Conservation (phyloP, 192 early-diverging fungal genomes). For the Phycomyces nitens region DNA sequence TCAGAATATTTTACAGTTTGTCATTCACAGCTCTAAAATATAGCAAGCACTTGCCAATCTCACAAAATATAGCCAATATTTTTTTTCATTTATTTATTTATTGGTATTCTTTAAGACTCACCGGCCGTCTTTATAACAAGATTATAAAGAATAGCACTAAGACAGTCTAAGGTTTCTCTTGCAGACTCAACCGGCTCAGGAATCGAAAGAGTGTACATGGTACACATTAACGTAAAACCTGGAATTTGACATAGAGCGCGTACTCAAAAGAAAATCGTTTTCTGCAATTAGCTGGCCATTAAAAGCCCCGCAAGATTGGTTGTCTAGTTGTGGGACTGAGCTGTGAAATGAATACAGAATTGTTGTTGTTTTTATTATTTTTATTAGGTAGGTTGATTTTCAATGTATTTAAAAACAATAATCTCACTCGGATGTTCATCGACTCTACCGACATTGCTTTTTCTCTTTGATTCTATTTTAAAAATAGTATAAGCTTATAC, state of each 20-base stretch:
- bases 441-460: too few relatives aligned
- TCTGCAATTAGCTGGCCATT: not conserved
- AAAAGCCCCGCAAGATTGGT: not conserved
- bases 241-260: constrained; percentile 21
- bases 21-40: too few relatives aligned
- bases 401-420: too few relatives aligned
- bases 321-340: constrained; percentile 6
- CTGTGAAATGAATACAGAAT: not conserved
- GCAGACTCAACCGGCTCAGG: constrained; percentile 16
- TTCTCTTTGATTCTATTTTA: not conserved
- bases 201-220: not conserved
- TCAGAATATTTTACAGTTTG: too few relatives aligned
- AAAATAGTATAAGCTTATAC: too few relatives aligned
- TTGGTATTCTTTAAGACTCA: constrained; percentile 6
- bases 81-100: constrained; percentile 7
- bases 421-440: not conserved
- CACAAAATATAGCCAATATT: too few relatives aligned
- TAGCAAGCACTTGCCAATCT: too few relatives aligned
- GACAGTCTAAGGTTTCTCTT: constrained; percentile 7
- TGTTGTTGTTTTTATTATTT: not conserved
- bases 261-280: constrained; percentile 10
- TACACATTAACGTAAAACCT: constrained; percentile 6
- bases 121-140: constrained; percentile 5
- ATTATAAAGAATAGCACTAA: constrained; percentile 3
- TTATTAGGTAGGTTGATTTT: not conserved